Evolutionary conservation across 805 yeast species (phyloP).

Genomic region (Wickerhamiella cacticola): DNA sequence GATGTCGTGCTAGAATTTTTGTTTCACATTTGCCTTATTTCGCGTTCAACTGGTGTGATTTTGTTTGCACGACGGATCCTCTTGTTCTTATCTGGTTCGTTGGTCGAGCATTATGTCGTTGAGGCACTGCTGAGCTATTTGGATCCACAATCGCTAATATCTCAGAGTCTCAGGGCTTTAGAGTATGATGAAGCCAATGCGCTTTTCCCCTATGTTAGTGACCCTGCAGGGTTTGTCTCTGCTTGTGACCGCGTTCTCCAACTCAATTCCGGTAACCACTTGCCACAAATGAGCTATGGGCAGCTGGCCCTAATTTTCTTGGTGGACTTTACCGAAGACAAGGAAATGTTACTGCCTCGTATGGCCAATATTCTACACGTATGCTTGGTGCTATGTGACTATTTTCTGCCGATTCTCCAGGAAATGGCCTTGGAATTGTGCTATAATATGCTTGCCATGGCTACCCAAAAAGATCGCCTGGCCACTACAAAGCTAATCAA

Average conservation of each 20-base stretch:
- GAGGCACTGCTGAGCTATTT: conserved; percentile 58
- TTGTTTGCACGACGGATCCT: conserved; percentile 71
- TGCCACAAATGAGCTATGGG: conserved; percentile 68
- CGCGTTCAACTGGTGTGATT: conserved; percentile 62
- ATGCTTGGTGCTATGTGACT: conserved; percentile 71
- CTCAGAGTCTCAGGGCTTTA: conserved; percentile 37
- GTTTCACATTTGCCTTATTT: conserved; percentile 51
- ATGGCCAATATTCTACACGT: conserved; percentile 70
- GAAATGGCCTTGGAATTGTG: conserved; percentile 72
- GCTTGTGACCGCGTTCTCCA: conserved; percentile 36
- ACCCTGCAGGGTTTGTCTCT: conserved; percentile 43
- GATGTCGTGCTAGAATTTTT: conserved; percentile 61
- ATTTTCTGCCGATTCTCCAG: conserved; percentile 70
- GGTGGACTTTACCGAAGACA: conserved; percentile 62
- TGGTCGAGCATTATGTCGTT: conserved; percentile 43
- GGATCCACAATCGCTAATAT: conserved; percentile 84
- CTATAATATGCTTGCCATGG: conserved; percentile 46
- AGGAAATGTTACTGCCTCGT: conserved; percentile 46
- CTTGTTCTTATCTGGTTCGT: conserved; percentile 43
- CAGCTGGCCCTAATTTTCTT: conserved; percentile 76
- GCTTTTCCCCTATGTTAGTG: conserved; percentile 63
- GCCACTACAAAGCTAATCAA: conserved; percentile 8
- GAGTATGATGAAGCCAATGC: conserved; percentile 29
- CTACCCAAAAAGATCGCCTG: conserved; percentile 8
- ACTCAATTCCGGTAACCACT: not conserved